A percentile compares a stretch with the other conserved stretches of the same genome.
Conservation (phyloP, 2,329 filamentous ascomycete genomes). For the Neonectria coccinea region DNA sequence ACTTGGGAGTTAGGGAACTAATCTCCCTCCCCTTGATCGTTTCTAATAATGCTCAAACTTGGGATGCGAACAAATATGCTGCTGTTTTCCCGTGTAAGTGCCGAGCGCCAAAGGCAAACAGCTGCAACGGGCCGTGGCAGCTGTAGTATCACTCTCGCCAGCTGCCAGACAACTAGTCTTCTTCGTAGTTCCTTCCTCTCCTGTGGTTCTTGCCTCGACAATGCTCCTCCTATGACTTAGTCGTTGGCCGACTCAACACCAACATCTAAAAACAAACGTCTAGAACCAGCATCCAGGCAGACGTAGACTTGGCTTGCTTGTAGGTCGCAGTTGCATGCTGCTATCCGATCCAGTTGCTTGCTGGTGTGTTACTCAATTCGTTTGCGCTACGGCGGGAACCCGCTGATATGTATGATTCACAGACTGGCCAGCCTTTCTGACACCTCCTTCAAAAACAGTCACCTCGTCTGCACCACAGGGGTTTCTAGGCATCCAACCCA, state of each 20-base stretch:
- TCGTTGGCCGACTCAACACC: neutral
- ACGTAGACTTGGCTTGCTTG: neutral
- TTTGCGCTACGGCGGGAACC: neutral
- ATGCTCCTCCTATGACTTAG: neutral
- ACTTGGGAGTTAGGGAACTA: neutral
- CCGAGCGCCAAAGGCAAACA: neutral
- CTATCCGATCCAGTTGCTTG: neutral
- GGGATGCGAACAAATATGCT: neutral
- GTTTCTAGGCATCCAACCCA: neutral
- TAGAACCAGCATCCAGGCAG: neutral
- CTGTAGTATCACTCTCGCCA: neutral
- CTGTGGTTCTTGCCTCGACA: neutral
- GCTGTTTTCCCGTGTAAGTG: slow-evolving; percentile 14
- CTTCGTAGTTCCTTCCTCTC: neutral
- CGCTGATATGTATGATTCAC: slow-evolving; percentile 1
- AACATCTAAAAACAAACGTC: neutral
- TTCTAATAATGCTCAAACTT: neutral
- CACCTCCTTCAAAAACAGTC: neutral
- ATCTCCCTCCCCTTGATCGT: too few species aligned
- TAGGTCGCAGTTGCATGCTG: neutral
- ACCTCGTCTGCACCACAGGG: neutral
- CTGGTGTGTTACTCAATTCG: neutral
- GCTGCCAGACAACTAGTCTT: neutral
- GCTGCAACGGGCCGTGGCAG: slow-evolving; percentile 6
- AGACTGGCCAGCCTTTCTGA: neutral